Percentiles rank a stretch among this genome's conserved stretches.
Evolutionary conservation across 2,329 filamentous ascomycete genomes (phyloP).

Genomic region (Trichoderma gracile): DNA sequence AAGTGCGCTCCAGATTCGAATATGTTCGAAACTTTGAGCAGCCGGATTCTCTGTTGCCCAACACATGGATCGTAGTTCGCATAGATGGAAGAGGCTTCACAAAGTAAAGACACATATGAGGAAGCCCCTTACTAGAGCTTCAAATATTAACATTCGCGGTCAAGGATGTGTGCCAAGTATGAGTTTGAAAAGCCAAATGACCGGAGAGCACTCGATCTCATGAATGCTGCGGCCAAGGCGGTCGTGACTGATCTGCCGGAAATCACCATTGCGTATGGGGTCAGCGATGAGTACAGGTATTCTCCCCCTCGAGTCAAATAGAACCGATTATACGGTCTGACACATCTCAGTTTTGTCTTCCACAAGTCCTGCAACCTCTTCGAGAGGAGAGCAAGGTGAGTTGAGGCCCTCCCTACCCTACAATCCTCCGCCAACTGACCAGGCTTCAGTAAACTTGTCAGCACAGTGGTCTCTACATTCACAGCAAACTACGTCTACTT

Average conservation of each 20-base stretch:
- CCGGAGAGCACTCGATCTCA: conserved; percentile 78
- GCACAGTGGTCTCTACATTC: conserved; percentile 89
- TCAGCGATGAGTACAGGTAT: conserved; percentile 89
- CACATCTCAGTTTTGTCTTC: conserved; percentile 72
- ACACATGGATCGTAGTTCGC: conserved; percentile 93
- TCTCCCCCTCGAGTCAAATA: not conserved
- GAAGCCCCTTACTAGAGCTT: not conserved
- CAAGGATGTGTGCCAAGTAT: conserved; percentile 79
- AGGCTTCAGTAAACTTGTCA: conserved; percentile 74
- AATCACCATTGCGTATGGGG: conserved; percentile 83
- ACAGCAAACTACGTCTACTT: conserved; percentile 84
- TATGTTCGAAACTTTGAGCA: conserved; percentile 92
- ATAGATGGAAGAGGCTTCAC: conserved; percentile 95
- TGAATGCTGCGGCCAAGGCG: conserved; percentile 88
- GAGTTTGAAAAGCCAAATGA: conserved; percentile 92
- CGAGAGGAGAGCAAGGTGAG: conserved; percentile 75
- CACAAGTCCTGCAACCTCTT: conserved; percentile 81
- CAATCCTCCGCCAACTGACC: conserved; percentile 24
- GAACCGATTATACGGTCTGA: not conserved
- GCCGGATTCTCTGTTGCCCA: conserved; percentile 74
- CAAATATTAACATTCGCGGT: not conserved
- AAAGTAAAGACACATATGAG: conserved; percentile 59
- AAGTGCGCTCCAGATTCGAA: conserved; percentile 70
- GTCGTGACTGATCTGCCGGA: conserved; percentile 84
- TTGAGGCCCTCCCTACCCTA: not conserved